Percentiles rank a stretch among this genome's conserved stretches.
Evolutionary conservation across 148 eudicot genomes (phyloP).

Genomic region (Drosera capensis): DNA sequence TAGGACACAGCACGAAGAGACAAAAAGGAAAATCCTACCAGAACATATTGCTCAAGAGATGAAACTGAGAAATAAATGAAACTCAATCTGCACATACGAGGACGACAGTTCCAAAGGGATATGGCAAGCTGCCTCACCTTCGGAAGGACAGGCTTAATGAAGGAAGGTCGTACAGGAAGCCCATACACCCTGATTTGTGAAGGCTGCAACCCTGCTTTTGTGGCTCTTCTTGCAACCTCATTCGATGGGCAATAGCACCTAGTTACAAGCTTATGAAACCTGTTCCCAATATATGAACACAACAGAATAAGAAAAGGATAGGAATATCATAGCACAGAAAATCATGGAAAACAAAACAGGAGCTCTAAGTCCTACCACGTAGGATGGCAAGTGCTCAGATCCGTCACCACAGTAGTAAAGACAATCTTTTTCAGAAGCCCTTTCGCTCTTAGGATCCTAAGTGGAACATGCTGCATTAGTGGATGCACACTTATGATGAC

Average conservation of each 20-base stretch:
- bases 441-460: conserved; percentile 72
- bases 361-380: conserved; percentile 71
- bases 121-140: conserved; percentile 36
- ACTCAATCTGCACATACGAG: too few species aligned
- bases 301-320: too few species aligned
- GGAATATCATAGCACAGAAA: background rate
- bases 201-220: conserved; percentile 66
- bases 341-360: background rate
- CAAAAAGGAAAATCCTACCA: too few species aligned
- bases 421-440: conserved; percentile 84
- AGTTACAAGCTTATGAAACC: conserved; percentile 99
- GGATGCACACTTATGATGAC: conserved; percentile 98
- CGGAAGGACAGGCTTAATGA: conserved; percentile 66
- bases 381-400: conserved; percentile 93
- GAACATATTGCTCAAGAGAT: too few species aligned
- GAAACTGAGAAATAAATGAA: too few species aligned
- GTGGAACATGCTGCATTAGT: conserved; percentile 97
- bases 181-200: conserved; percentile 94
- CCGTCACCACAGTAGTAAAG: conserved; percentile 87
- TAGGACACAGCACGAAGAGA: too few species aligned
- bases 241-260: conserved; percentile 96
- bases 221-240: conserved; percentile 80
- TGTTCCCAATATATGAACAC: conserved; percentile 11
- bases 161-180: conserved; percentile 94
- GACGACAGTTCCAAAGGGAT: too few species aligned